A percentile compares a stretch with the other conserved stretches of the same genome.
Conservation (phyloP, 441 rosid genomes). For the Corymbia calophylla region DNA sequence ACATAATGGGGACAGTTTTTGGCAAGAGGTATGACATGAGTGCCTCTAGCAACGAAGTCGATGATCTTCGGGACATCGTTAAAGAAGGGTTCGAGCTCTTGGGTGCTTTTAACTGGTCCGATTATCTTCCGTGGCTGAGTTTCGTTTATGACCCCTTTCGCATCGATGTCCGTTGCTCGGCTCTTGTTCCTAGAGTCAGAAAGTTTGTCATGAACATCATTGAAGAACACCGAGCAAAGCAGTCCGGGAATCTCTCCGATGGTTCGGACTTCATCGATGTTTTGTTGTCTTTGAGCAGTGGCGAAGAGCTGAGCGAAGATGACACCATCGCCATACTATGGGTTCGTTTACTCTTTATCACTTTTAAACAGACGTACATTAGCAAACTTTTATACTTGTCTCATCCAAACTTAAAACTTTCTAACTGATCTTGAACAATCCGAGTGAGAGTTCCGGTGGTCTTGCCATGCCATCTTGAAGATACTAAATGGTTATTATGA, state of each 20-base stretch:
- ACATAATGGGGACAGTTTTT: conserved; percentile 76
- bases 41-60: conserved; percentile 19
- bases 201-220: conserved; percentile 39
- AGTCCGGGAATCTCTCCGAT: conserved; percentile 7
- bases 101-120: conserved; percentile 76
- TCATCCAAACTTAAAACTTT: background rate
- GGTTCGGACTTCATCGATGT: conserved; percentile 66
- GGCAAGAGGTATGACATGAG: conserved; percentile 48
- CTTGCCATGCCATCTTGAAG: background rate
- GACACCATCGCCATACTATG: conserved; percentile 75
- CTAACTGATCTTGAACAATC: background rate
- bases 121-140: conserved; percentile 56
- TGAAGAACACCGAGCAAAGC: conserved; percentile 31
- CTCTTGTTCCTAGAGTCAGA: conserved; percentile 62
- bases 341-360: conserved; percentile 25
- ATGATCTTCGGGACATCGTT: conserved; percentile 50
- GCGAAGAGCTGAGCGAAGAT: conserved; percentile 63
- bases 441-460: background rate
- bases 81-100: conserved; percentile 71
- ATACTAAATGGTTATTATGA: background rate
- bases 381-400: background rate
- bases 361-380: background rate
- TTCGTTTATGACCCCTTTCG: conserved; percentile 44
- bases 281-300: conserved; percentile 62
- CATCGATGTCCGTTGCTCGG: conserved; percentile 45